Percentiles rank a stretch among this genome's conserved stretches.
Conservation (phyloP, 176 grass and related monocot species). For the Aegilops longissima region DNA sequence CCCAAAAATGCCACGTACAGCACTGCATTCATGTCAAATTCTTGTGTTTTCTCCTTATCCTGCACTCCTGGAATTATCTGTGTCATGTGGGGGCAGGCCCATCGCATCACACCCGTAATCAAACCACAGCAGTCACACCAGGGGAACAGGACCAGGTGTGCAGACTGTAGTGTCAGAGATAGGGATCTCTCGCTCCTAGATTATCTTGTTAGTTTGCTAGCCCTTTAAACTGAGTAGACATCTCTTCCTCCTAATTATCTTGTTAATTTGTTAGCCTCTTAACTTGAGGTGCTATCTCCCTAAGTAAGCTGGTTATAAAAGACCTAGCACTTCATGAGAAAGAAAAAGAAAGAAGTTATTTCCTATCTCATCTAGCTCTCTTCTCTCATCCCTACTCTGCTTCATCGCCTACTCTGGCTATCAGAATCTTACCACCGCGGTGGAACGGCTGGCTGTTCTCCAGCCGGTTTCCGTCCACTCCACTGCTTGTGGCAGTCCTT, state of each 20-base stretch:
- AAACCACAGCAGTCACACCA: background rate
- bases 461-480: background rate
- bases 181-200: background rate
- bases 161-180: background rate
- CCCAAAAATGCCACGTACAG: background rate
- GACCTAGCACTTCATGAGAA: background rate
- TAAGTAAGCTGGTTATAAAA: background rate
- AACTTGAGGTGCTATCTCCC: background rate
- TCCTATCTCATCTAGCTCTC: background rate
- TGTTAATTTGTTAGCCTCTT: background rate
- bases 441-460: background rate
- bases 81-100: background rate
- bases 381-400: slow-evolving; percentile 5
- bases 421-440: background rate
- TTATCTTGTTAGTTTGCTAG: background rate
- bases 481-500: background rate
- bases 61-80: background rate
- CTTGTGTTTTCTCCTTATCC: background rate
- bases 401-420: background rate
- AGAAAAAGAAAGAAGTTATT: background rate
- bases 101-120: background rate
- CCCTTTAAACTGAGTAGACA: background rate
- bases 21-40: background rate
- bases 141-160: background rate
- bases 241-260: background rate